phyloP scores from a whole-genome alignment of 2,329 filamentous ascomycete species.

The Pseudogymnoascus sp. region DNA sequence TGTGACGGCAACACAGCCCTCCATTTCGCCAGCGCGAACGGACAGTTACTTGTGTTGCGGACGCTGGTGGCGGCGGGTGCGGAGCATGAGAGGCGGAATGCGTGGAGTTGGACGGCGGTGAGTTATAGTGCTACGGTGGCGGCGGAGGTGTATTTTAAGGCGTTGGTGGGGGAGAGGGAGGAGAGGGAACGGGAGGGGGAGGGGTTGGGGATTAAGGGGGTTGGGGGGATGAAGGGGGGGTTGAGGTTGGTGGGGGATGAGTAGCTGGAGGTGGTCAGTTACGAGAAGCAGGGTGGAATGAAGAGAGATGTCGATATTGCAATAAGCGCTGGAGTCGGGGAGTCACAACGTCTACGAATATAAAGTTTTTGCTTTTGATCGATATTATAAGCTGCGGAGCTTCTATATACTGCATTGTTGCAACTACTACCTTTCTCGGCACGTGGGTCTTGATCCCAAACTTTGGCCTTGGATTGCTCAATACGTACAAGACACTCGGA shows the following conservation, averaged over 20 bases:
- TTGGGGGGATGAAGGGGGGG: background rate
- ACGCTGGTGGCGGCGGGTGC: constrained; percentile 73
- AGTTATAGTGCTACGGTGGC: constrained; percentile 74
- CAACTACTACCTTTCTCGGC: background rate
- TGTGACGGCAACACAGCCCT: constrained; percentile 74
- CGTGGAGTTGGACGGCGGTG: constrained; percentile 75
- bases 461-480: background rate
- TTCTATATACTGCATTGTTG: background rate
- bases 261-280: background rate
- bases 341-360: background rate
- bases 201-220: background rate
- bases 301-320: background rate
- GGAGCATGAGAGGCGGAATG: constrained; percentile 61
- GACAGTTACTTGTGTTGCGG: constrained; percentile 67
- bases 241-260: background rate
- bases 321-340: background rate
- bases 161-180: constrained; percentile 62
- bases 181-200: background rate
- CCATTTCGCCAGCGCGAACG: constrained; percentile 77
- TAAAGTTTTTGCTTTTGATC: background rate
- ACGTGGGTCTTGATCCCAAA: background rate
- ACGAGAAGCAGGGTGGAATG: background rate
- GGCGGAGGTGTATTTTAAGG: constrained; percentile 77
- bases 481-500: background rate
- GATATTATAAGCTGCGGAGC: background rate